phyloP scores from a whole-genome alignment of 1,139 yeast species.

The Pichia sp. region DNA sequence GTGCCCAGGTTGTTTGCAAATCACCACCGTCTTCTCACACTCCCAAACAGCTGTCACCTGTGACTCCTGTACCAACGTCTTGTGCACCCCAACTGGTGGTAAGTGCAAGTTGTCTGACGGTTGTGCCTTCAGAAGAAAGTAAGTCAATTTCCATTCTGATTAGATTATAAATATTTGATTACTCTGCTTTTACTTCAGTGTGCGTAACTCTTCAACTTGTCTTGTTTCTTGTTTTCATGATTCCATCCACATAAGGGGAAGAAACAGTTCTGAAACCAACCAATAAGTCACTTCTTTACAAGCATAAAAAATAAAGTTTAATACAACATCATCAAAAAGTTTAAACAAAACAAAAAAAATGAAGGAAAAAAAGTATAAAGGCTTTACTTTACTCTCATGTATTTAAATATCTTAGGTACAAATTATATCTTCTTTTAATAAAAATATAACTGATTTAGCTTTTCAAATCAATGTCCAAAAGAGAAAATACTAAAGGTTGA shows the following conservation, averaged over 20 bases:
- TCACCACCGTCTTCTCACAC: constrained; percentile 99
- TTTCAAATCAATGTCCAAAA: neutral
- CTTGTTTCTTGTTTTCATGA: neutral
- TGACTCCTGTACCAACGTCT: constrained; percentile 96
- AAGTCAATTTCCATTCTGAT: constrained; percentile 34
- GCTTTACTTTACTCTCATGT: neutral
- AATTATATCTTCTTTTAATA: constrained; percentile 2
- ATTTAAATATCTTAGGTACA: constrained; percentile 4
- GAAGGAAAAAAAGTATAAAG: constrained; percentile 1
- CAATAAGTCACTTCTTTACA: neutral
- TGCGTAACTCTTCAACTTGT: constrained; percentile 1
- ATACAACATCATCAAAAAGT: neutral
- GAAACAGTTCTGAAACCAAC: neutral
- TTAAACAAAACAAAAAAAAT: neutral
- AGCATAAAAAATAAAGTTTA: neutral
- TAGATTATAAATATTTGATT: neutral
- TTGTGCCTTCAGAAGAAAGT: constrained; percentile 98
- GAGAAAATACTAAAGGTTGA: neutral
- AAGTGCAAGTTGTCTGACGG: constrained; percentile 99
- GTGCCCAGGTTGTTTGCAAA: constrained; percentile 98
- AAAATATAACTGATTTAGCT: constrained; percentile 1
- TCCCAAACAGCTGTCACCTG: constrained; percentile 99
- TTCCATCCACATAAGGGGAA: neutral
- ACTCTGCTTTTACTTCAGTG: neutral
- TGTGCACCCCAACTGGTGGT: constrained; percentile 99